Percentiles rank a stretch among this genome's conserved stretches.
Evolutionary conservation across 2,329 filamentous ascomycete species (phyloP).

Genomic region (Penicillium sp.): DNA sequence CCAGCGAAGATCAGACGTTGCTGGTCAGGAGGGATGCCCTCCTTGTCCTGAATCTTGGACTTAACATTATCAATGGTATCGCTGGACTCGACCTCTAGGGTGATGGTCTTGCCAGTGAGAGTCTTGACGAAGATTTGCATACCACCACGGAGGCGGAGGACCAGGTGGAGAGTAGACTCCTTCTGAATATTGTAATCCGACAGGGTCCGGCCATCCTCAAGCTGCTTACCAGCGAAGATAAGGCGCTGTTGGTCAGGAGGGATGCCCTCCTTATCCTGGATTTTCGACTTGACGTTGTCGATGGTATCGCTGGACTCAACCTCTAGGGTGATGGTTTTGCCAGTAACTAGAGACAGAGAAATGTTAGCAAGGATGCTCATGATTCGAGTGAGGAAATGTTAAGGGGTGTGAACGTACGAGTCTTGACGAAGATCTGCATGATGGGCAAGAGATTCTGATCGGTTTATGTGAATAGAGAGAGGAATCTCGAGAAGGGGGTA

Average conservation of each 20-base stretch:
- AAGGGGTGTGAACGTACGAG: conserved; percentile 62
- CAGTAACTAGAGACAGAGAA: conserved; percentile 50
- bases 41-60: conserved; percentile 96
- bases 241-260: conserved; percentile 59
- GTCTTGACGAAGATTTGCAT: conserved; percentile 66
- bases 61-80: conserved; percentile 97
- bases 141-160: conserved; percentile 68
- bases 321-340: conserved; percentile 47
- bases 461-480: not conserved
- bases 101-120: conserved; percentile 64
- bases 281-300: conserved; percentile 60
- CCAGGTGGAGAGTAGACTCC: conserved; percentile 69
- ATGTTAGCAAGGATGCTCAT: conserved; percentile 1
- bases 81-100: conserved; percentile 65
- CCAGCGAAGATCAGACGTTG: conserved; percentile 95
- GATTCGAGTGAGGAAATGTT: not conserved
- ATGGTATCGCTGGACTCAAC: conserved; percentile 50
- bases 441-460: conserved; percentile 34
- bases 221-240: conserved; percentile 59
- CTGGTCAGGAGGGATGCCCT: conserved; percentile 93
- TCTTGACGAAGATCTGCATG: conserved; percentile 99
- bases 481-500: not conserved
- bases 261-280: conserved; percentile 61
- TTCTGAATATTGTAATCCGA: conserved; percentile 60
- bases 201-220: conserved; percentile 57